A percentile compares a stretch with the other conserved stretches of the same genome.
Evolutionary conservation across 2,329 filamentous ascomycete genomes (phyloP).

Genomic region (Coniochaeta hoffmannii): DNA sequence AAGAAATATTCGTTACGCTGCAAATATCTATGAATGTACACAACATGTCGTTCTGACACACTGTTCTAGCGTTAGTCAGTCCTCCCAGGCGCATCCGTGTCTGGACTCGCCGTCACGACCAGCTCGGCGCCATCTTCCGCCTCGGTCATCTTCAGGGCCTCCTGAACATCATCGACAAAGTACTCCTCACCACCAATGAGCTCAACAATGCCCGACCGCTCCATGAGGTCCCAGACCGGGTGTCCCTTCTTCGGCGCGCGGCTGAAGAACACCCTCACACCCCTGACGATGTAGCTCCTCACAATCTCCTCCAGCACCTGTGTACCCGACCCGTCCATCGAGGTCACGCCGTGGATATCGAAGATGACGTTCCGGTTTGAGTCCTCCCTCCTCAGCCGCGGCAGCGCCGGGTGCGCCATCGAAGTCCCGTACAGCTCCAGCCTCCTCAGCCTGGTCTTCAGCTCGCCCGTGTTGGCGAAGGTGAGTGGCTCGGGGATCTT

Average conservation of each 20-base stretch:
- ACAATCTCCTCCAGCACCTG: slow-evolving; percentile 93
- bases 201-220: slow-evolving; percentile 76
- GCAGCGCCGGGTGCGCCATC: slow-evolving; percentile 78
- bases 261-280: slow-evolving; percentile 71
- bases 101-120: neutral
- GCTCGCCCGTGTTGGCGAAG: slow-evolving; percentile 90
- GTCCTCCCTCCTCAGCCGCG: slow-evolving; percentile 67
- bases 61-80: neutral
- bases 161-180: slow-evolving; percentile 77
- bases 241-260: slow-evolving; percentile 40
- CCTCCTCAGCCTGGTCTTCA: slow-evolving; percentile 75
- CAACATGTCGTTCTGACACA: neutral
- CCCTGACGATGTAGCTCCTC: slow-evolving; percentile 64
- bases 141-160: slow-evolving; percentile 77
- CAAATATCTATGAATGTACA: neutral
- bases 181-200: slow-evolving; percentile 68
- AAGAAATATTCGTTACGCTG: neutral
- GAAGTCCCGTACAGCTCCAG: slow-evolving; percentile 88
- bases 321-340: slow-evolving; percentile 84
- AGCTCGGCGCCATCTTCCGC: slow-evolving; percentile 44
- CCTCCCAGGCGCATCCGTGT: neutral
- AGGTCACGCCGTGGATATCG: slow-evolving; percentile 95
- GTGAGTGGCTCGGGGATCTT: slow-evolving; percentile 97
- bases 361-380: slow-evolving; percentile 92
- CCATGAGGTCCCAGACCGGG: slow-evolving; percentile 65